A percentile compares a stretch with the other conserved stretches of the same genome.
These are phyloP conservation scores for Zymoseptoria crescenta DNA, from an alignment of 2,329 filamentous ascomycete genomes.

Conservation along the genomic window DNA sequence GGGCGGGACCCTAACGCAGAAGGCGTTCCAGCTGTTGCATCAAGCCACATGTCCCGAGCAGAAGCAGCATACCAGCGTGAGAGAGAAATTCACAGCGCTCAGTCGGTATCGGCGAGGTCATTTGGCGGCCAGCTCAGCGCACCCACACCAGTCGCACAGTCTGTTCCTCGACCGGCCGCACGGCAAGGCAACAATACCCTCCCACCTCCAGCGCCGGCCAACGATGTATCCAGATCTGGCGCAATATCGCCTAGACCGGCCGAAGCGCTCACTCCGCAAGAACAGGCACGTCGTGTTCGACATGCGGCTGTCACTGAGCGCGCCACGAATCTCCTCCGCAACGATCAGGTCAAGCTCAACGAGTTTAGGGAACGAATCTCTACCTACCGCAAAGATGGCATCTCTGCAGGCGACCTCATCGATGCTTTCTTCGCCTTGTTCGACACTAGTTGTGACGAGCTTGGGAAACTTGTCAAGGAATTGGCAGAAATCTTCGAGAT, in stretches of 20 bases:
- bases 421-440: conserved; percentile 85
- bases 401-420: conserved; percentile 68
- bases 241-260: conserved; percentile 10
- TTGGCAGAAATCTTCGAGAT: conserved; percentile 90
- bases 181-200: conserved; percentile 24
- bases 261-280: conserved; percentile 57
- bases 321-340: conserved; percentile 70
- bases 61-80: conserved; percentile 88
- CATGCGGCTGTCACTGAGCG: conserved; percentile 82
- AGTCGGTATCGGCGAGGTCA: conserved; percentile 67
- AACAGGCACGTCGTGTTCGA: conserved; percentile 70
- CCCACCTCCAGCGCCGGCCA: conserved; percentile 26
- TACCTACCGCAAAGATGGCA: conserved; percentile 60
- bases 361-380: conserved; percentile 76
- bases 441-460: conserved; percentile 65
- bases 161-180: conserved; percentile 11
- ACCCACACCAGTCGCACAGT: conserved; percentile 48
- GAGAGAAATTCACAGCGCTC: conserved; percentile 81
- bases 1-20: conserved; percentile 86
- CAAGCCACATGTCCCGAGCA: conserved; percentile 73
- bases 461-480: conserved; percentile 86
- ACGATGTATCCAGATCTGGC: conserved; percentile 47
- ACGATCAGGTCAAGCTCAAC: conserved; percentile 64
- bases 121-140: conserved; percentile 60
- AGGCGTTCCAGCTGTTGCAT: conserved; percentile 64